Evolutionary conservation across 371 early-diverging fungal genomes (phyloP).

Genomic region (Apophysomyces elegans): DNA sequence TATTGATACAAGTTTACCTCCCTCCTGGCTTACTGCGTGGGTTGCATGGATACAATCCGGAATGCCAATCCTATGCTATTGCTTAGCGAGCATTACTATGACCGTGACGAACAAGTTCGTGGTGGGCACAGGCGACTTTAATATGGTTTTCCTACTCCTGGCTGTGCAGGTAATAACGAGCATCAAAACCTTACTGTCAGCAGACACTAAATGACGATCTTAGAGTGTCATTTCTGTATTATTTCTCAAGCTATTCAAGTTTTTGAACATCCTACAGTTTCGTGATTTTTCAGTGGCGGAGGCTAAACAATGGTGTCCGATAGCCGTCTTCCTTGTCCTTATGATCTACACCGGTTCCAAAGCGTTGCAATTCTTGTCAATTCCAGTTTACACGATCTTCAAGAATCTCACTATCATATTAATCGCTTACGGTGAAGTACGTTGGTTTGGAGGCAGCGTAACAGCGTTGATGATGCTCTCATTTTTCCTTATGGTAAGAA

Average conservation of each 20-base stretch:
- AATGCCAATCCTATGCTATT: constrained; percentile 77
- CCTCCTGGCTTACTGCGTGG: too few species aligned
- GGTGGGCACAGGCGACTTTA: constrained; percentile 76
- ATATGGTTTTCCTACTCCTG: constrained; percentile 91
- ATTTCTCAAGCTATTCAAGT: constrained; percentile 59
- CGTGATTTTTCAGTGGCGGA: constrained; percentile 65
- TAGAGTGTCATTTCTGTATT: constrained; percentile 46
- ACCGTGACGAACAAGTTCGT: constrained; percentile 91
- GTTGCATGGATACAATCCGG: constrained; percentile 2
- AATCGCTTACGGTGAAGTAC: constrained; percentile 93
- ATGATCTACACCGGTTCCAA: constrained; percentile 99
- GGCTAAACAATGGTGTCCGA: constrained; percentile 86
- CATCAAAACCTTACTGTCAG: not conserved
- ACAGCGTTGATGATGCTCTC: constrained; percentile 80
- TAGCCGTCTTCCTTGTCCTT: constrained; percentile 83
- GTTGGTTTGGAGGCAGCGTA: constrained; percentile 81
- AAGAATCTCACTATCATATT: constrained; percentile 98
- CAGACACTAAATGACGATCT: not conserved
- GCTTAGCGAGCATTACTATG: constrained; percentile 85
- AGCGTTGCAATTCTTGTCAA: constrained; percentile 90
- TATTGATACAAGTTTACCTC: too few species aligned
- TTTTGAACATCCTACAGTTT: constrained; percentile 67
- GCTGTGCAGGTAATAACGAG: constrained; percentile 71
- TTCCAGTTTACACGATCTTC: constrained; percentile 97
- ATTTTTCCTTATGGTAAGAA: constrained; percentile 86